Conservation (phyloP, 495 filamentous ascomycete species). For the Hypoxylon intermedium region DNA sequence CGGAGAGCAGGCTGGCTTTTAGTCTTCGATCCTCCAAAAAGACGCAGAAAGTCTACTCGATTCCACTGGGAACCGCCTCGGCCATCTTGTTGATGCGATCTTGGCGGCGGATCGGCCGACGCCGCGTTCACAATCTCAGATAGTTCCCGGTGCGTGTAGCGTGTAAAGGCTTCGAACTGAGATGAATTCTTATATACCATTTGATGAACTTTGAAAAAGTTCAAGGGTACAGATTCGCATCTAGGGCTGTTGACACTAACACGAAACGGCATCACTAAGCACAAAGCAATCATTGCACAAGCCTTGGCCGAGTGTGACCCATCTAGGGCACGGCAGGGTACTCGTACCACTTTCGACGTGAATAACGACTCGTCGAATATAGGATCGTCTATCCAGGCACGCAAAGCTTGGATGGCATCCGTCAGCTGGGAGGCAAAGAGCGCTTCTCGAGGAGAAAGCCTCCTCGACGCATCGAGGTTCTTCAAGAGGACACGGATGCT, state of each 20-base stretch:
- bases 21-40: constrained; percentile 6
- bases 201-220: constrained; percentile 59
- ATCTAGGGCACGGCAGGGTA: constrained; percentile 46
- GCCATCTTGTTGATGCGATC: constrained; percentile 8
- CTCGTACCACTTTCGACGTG: constrained; percentile 45
- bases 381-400: constrained; percentile 47
- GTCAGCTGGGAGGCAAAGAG: constrained; percentile 49
- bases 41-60: constrained; percentile 10
- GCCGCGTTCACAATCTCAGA: constrained; percentile 46
- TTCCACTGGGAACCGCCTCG: constrained; percentile 6
- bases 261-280: constrained; percentile 56
- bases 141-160: constrained; percentile 55
- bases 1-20: constrained; percentile 12
- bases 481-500: constrained; percentile 59
- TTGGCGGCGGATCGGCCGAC: constrained; percentile 44
- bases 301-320: constrained; percentile 36
- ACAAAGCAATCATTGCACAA: constrained; percentile 52
- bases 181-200: constrained; percentile 52
- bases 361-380: constrained; percentile 55
- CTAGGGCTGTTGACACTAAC: constrained; percentile 41
- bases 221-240: constrained; percentile 54
- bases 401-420: constrained; percentile 47
- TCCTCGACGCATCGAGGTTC: constrained; percentile 50
- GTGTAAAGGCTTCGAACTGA: constrained; percentile 52
- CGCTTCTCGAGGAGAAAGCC: constrained; percentile 43